Conservation (phyloP, 192 early-diverging fungal species). For the Coemansia sp. region DNA sequence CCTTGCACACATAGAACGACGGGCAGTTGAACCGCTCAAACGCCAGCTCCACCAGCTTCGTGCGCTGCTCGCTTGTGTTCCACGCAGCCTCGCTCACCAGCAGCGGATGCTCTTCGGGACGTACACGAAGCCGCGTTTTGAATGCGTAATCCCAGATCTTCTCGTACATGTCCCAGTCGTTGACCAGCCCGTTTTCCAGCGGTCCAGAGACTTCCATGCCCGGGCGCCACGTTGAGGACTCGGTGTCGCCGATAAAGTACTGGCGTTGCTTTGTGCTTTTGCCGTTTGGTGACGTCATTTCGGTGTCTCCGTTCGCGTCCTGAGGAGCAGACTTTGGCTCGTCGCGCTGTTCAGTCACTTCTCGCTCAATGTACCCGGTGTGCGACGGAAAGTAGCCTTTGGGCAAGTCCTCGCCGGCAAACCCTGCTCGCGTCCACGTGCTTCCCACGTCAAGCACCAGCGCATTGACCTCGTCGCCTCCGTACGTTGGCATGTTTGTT, state of each 20-base stretch:
- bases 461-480: constrained; percentile 87
- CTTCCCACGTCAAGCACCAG: constrained; percentile 92
- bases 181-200: constrained; percentile 84
- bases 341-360: constrained; percentile 18
- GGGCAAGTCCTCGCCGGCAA: constrained; percentile 96
- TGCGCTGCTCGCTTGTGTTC: constrained; percentile 80
- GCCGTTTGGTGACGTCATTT: constrained; percentile 20
- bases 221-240: constrained; percentile 67
- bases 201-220: constrained; percentile 85
- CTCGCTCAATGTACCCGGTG: constrained; percentile 65
- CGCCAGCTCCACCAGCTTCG: constrained; percentile 86
- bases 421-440: constrained; percentile 86
- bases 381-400: constrained; percentile 81
- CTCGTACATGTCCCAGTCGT: constrained; percentile 94
- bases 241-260: constrained; percentile 72
- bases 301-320: constrained; percentile 19
- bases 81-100: constrained; percentile 91
- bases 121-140: constrained; percentile 65
- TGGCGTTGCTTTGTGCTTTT: constrained; percentile 32
- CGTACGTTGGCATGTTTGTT: constrained; percentile 53
- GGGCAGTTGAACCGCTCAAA: constrained; percentile 93
- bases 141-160: constrained; percentile 88
- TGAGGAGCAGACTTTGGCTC: constrained; percentile 16
- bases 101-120: constrained; percentile 86
- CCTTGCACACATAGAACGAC: constrained; percentile 91